Conservation (phyloP, 192 early-diverging fungal genomes). For the Chytriomyces hyalinus region DNA sequence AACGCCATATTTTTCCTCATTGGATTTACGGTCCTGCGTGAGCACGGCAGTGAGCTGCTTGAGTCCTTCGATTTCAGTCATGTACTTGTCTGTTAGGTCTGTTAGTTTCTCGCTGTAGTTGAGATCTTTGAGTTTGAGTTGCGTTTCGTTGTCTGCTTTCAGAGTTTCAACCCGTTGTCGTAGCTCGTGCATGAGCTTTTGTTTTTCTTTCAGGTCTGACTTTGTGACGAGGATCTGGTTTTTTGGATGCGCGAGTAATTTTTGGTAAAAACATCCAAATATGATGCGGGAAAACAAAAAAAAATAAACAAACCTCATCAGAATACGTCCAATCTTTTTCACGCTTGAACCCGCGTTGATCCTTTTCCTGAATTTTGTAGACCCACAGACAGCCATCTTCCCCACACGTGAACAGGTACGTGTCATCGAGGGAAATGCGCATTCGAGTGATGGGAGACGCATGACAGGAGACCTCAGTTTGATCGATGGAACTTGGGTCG, state of each 20-base stretch:
- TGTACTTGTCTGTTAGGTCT: constrained; percentile 56
- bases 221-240: constrained; percentile 57
- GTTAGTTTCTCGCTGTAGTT: constrained; percentile 52
- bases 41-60: constrained; percentile 46
- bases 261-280: background rate
- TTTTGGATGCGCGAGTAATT: background rate
- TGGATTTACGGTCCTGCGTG: constrained; percentile 44
- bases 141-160: constrained; percentile 56
- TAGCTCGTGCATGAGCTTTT: constrained; percentile 46
- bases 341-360: constrained; percentile 43
- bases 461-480: constrained; percentile 46
- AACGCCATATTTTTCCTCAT: constrained; percentile 34
- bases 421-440: constrained; percentile 55
- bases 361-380: constrained; percentile 54
- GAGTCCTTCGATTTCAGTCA: constrained; percentile 53
- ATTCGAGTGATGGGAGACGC: constrained; percentile 45
- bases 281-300: constrained; percentile 1
- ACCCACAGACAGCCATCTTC: constrained; percentile 61
- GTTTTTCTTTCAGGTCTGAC: constrained; percentile 55
- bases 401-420: constrained; percentile 54
- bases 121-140: constrained; percentile 56
- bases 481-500: constrained; percentile 36
- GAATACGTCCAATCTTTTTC: constrained; percentile 57
- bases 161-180: constrained; percentile 57
- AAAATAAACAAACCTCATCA: constrained; percentile 54